phyloP scores from a whole-genome alignment of 257 asterid genomes.

The Plantago ovata region DNA sequence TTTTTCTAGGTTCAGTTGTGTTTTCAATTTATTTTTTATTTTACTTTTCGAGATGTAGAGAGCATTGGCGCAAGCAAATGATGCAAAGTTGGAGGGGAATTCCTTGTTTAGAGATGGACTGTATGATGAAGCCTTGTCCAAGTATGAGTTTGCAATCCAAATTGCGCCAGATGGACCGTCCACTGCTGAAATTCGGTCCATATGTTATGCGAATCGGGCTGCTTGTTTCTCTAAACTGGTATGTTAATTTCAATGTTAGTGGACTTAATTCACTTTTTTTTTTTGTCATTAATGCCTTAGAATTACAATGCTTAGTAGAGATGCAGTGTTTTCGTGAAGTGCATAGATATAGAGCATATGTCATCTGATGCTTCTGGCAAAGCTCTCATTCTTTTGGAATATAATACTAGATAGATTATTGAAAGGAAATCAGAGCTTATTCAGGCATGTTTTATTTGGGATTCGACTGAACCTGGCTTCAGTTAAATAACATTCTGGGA shows the following conservation, averaged over 20 bases:
- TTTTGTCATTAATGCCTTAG: background rate
- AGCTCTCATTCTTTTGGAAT: background rate
- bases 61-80: constrained; percentile 60
- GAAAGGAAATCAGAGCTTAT: too few relatives aligned
- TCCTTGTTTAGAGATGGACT: constrained; percentile 59
- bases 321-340: background rate
- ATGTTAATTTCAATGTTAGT: constrained; percentile 16
- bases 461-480: too few relatives aligned
- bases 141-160: constrained; percentile 78
- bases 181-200: constrained; percentile 66
- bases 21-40: constrained; percentile 10
- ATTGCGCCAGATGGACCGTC: constrained; percentile 50
- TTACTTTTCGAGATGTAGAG: constrained; percentile 41
- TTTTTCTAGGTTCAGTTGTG: background rate
- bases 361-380: background rate
- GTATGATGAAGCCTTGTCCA: constrained; percentile 68
- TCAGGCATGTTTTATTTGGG: too few relatives aligned
- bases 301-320: constrained; percentile 2
- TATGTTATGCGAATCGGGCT: constrained; percentile 79
- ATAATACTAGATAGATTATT: background rate
- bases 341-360: background rate
- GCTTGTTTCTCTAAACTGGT: constrained; percentile 91
- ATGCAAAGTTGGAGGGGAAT: constrained; percentile 73
- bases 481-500: too few relatives aligned
- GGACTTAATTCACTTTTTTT: too few relatives aligned